phyloP scores from a whole-genome alignment of 208 protist species.

The Wallacemonas collosoma region DNA sequence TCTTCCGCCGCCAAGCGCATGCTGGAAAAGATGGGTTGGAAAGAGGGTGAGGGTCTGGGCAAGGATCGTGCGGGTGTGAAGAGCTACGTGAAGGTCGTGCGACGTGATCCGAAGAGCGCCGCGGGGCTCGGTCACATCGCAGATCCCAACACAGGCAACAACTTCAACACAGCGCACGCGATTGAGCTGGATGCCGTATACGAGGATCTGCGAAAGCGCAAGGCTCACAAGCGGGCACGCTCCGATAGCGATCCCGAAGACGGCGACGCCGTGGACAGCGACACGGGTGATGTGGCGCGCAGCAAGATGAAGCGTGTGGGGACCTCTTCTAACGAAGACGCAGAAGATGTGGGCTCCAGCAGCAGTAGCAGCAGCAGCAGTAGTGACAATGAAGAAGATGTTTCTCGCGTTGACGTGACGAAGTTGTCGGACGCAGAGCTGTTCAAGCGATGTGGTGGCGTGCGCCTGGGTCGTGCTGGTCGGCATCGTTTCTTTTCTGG shows the following conservation, averaged over 20 bases:
- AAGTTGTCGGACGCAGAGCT: conserved; percentile 73
- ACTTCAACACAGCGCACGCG: conserved; percentile 46
- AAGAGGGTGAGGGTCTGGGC: conserved; percentile 83
- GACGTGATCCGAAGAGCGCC: conserved; percentile 65
- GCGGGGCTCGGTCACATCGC: conserved; percentile 78
- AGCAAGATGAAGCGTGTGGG: background rate
- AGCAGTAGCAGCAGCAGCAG: too few relatives aligned
- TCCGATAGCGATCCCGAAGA: conserved; percentile 9
- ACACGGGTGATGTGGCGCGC: conserved; percentile 7
- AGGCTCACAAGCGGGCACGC: conserved; percentile 4
- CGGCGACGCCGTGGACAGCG: conserved; percentile 4
- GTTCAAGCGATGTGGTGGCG: conserved; percentile 72
- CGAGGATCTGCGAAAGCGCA: conserved; percentile 29
- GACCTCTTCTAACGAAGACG: background rate
- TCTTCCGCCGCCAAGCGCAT: conserved; percentile 74
- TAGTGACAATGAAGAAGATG: background rate
- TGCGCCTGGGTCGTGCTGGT: conserved; percentile 80
- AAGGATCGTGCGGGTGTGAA: conserved; percentile 62
- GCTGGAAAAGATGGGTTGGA: conserved; percentile 86
- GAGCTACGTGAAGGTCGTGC: conserved; percentile 79
- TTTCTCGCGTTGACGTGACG: conserved; percentile 30
- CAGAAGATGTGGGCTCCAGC: background rate
- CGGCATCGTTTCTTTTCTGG: conserved; percentile 88
- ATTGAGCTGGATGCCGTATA: conserved; percentile 77
- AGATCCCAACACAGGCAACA: conserved; percentile 45